Evolutionary conservation across 306 rosid genomes (phyloP), one percentile per base, ranked within the genome.

Genomic region (Sechiopsis laciniata): DNA sequence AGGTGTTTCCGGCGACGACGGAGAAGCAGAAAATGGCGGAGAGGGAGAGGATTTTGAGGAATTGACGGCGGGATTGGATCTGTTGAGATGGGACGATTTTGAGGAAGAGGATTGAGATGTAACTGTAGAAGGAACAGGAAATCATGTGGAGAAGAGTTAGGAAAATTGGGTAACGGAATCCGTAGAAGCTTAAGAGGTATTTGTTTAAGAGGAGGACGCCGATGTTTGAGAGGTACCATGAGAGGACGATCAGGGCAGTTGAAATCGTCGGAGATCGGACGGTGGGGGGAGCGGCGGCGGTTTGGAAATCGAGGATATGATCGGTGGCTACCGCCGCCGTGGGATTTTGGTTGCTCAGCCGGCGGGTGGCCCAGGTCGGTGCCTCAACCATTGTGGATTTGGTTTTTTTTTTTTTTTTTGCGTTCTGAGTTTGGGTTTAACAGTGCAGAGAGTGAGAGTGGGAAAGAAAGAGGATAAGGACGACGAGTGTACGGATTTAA

Each of bases 101-200:
- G 17, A 93, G 90, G 84, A 90, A 74, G 40, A 80, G 75, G 22
- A 88, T 88, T 22, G 96, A 80, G 8, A 74, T 48, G 74, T 84
- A 89, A 80, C 92, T 86, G 82, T 86, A 88, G n/a, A 80, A 77
- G 20, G 97, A 75, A 75, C 97, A 90, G 56, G 96, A 82, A n/a
- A 90, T 50, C 98, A 93, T 93, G 83, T 93, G 98, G 56, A 90
- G 93, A 94, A 90, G 88, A 15, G 98, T 93, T 51, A 93, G 94
- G 79, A 93, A 93, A 79, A 93, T 90, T 0, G 98, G 98, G 84
- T 74, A 93, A 7, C 91, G 86, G 80, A 56, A 93, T 50, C 94
- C 98, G 55, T 90, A 82, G 90, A 78, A 78, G 82, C 97, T 90
- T 68, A 93, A 94, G 46, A 93, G 94, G 73, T 90, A 93, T 80